Evolutionary conservation across 2,329 filamentous ascomycete genomes (phyloP).

Genomic region (Dichotomopilus funicola): DNA sequence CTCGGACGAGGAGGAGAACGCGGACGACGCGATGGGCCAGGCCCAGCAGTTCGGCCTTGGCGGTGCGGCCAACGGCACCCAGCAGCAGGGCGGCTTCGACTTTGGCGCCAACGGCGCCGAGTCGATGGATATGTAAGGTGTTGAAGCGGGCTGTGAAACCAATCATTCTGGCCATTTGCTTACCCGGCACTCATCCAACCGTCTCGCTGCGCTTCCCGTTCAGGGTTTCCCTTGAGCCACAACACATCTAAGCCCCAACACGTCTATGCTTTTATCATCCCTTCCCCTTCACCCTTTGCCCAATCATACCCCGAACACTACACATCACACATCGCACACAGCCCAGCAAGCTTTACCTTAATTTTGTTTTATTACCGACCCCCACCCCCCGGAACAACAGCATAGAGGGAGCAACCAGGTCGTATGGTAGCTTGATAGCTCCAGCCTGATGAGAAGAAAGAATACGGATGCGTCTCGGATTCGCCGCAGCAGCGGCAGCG

Average conservation of each 20-base stretch:
- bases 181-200: background rate
- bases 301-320: conserved; percentile 8
- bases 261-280: conserved; percentile 22
- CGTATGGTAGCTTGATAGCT: conserved; percentile 61
- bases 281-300: conserved; percentile 5
- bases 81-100: conserved; percentile 81
- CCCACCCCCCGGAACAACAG: conserved; percentile 14
- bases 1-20: conserved; percentile 94
- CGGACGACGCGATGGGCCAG: conserved; percentile 72
- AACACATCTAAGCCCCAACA: conserved; percentile 26
- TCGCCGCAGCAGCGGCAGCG: no score
- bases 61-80: conserved; percentile 43
- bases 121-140: conserved; percentile 58
- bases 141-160: background rate
- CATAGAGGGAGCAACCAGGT: conserved; percentile 30
- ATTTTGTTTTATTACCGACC: conserved; percentile 24
- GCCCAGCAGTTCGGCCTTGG: conserved; percentile 77
- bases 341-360: conserved; percentile 29
- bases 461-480: conserved; percentile 23
- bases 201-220: conserved; percentile 1
- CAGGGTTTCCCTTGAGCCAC: background rate
- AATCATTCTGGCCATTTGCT: background rate
- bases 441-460: conserved; percentile 40
- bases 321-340: conserved; percentile 4
- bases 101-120: conserved; percentile 66